A percentile compares a stretch with the other conserved stretches of the same genome.
Conservation (phyloP, 2,329 filamentous ascomycete species). For the Neopestalotiopsis sp. region DNA sequence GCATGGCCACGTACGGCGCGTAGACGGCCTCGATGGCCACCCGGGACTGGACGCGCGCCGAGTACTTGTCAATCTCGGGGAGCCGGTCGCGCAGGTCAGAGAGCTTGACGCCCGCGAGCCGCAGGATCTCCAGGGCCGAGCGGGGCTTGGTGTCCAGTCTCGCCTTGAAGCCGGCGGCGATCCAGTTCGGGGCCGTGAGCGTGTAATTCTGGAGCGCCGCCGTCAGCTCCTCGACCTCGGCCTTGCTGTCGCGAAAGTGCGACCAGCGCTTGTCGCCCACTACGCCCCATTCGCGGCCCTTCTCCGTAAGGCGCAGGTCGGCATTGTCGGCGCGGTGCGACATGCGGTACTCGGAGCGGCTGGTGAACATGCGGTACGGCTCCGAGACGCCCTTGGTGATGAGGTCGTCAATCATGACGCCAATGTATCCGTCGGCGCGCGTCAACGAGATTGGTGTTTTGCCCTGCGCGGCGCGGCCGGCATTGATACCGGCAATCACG, state of each 20-base stretch:
- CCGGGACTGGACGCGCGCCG: constrained; percentile 66
- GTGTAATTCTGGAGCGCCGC: constrained; percentile 62
- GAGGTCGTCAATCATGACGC: constrained; percentile 98
- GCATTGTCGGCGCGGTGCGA: constrained; percentile 92
- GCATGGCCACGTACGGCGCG: constrained; percentile 81
- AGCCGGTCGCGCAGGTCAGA: constrained; percentile 63
- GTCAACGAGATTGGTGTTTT: constrained; percentile 72
- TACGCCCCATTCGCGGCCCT: constrained; percentile 77
- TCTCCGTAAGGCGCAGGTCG: constrained; percentile 81
- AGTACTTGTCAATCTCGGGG: constrained; percentile 60
- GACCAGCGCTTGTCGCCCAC: constrained; percentile 82
- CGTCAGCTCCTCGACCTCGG: constrained; percentile 72
- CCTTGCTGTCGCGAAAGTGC: constrained; percentile 67
- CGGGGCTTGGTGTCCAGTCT: constrained; percentile 70
- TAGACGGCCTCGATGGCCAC: constrained; percentile 86
- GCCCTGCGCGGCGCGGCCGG: constrained; percentile 77
- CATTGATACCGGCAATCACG: constrained; percentile 91
- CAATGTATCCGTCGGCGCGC: constrained; percentile 92
- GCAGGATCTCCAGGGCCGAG: constrained; percentile 80
- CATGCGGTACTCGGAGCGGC: constrained; percentile 94
- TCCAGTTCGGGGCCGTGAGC: constrained; percentile 71
- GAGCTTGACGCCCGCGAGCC: constrained; percentile 65
- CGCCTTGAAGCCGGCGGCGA: constrained; percentile 70
- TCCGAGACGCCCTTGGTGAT: constrained; percentile 96
- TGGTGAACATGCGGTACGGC: constrained; percentile 98